A percentile compares a stretch with the other conserved stretches of the same genome.
Evolutionary conservation across 192 early-diverging fungal genomes (phyloP).

Genomic region (Physocladia obscura): DNA sequence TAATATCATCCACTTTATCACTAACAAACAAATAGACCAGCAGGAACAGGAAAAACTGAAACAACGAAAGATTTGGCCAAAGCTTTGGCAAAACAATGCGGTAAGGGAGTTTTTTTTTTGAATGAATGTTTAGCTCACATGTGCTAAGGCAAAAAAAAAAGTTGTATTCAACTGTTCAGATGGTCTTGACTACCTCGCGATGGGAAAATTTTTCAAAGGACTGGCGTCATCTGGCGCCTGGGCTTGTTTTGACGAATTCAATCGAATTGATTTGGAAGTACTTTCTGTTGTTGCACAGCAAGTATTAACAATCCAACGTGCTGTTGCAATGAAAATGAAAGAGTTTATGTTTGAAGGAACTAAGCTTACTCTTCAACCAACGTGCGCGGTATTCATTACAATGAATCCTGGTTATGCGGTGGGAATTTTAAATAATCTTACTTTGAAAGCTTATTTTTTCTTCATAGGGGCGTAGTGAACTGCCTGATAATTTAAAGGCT

Average conservation of each 20-base stretch:
- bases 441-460: neutral
- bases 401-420: constrained; percentile 72
- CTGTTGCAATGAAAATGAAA: constrained; percentile 50
- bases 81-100: constrained; percentile 68
- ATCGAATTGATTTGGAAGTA: constrained; percentile 65
- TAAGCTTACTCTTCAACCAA: constrained; percentile 48
- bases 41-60: constrained; percentile 66
- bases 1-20: constrained; percentile 1
- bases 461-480: constrained; percentile 30
- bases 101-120: constrained; percentile 2
- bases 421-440: constrained; percentile 39
- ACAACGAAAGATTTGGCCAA: constrained; percentile 68
- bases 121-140: neutral
- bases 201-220: constrained; percentile 71
- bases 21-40: neutral
- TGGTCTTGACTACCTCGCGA: constrained; percentile 65
- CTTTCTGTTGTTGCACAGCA: constrained; percentile 67
- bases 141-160: too few relatives aligned
- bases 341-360: constrained; percentile 69
- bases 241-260: constrained; percentile 71
- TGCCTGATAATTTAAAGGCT: constrained; percentile 57
- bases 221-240: constrained; percentile 61
- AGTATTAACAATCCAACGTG: constrained; percentile 65
- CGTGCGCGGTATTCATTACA: constrained; percentile 67
- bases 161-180: constrained; percentile 69